Percentiles rank a stretch among this genome's conserved stretches.
Evolutionary conservation across 2,329 filamentous ascomycete species (phyloP).

Genomic region (Arachnomyces sp.): DNA sequence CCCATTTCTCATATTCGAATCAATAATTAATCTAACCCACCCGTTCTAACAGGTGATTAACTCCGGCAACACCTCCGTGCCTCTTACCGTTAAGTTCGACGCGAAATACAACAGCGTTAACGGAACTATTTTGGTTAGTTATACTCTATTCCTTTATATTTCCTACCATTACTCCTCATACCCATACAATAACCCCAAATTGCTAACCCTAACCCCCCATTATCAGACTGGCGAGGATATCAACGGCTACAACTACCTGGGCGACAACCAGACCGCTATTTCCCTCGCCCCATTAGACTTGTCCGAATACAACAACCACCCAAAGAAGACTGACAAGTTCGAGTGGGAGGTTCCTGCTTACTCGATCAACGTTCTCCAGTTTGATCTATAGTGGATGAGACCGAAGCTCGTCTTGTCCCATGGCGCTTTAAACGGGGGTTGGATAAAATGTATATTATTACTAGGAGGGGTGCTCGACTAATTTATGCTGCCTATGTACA

Average conservation of each 20-base stretch:
- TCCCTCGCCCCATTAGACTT: constrained; percentile 14
- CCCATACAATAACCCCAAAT: background rate
- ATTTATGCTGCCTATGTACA: too few relatives aligned
- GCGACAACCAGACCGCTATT: constrained; percentile 17
- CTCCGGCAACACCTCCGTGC: constrained; percentile 12
- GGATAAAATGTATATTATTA: too few relatives aligned
- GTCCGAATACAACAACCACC: constrained; percentile 2
- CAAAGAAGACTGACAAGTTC: constrained; percentile 9
- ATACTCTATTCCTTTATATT: background rate
- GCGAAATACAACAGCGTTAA: constrained; percentile 16
- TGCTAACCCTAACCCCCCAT: too few relatives aligned
- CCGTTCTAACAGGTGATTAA: constrained; percentile 7
- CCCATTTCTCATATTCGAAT: too few relatives aligned
- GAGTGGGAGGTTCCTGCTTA: constrained; percentile 18
- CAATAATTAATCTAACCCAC: too few relatives aligned
- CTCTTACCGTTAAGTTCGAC: constrained; percentile 16
- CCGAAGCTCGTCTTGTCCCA: too few relatives aligned
- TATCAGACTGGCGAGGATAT: constrained; percentile 12
- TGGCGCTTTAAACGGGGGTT: too few relatives aligned
- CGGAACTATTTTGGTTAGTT: constrained; percentile 17
- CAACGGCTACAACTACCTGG: constrained; percentile 20
- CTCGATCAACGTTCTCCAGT: constrained; percentile 20
- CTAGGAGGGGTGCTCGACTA: too few relatives aligned
- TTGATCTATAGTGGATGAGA: constrained; percentile 5
- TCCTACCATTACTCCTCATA: too few relatives aligned